Evolutionary conservation across 169 alveolate genomes (phyloP).

Genomic region (Plasmodium relictum): DNA sequence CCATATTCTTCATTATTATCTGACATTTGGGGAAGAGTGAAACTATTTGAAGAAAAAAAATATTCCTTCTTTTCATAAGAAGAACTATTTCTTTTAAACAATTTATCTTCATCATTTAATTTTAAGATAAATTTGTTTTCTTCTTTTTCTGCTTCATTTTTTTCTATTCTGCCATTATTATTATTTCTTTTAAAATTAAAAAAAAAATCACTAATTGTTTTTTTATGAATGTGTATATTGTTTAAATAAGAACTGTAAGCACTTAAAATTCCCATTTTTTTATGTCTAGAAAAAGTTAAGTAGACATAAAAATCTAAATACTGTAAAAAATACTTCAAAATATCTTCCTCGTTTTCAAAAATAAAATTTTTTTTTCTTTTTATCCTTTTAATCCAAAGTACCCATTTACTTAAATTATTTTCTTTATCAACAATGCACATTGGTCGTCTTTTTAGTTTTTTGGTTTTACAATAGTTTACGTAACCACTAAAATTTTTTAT

Average conservation of each 20-base stretch:
- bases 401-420: constrained; percentile 46
- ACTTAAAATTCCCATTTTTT: constrained; percentile 64
- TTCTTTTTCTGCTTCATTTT: not conserved
- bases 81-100: not conserved
- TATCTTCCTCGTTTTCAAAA: constrained; percentile 51
- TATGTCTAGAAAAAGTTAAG: constrained; percentile 39
- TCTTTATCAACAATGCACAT: constrained; percentile 55
- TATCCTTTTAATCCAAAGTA: constrained; percentile 70
- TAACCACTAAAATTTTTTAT: constrained; percentile 56
- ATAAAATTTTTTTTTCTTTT: constrained; percentile 58
- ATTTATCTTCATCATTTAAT: not conserved
- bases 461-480: constrained; percentile 56
- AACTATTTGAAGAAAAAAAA: constrained; percentile 1
- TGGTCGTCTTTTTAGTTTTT: constrained; percentile 63
- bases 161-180: not conserved
- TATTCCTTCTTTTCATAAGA: not conserved
- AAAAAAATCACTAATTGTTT: constrained; percentile 27
- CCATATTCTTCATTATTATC: not conserved
- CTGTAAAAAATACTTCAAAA: constrained; percentile 41
- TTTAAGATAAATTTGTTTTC: not conserved
- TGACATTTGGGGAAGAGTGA: not conserved
- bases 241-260: constrained; percentile 59
- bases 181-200: constrained; percentile 15
- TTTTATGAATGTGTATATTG: constrained; percentile 28
- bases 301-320: constrained; percentile 39